Base-by-base conservation (phyloP, 1,284 basidiomycete genomes). In the Serendipita sp. region DNA sequence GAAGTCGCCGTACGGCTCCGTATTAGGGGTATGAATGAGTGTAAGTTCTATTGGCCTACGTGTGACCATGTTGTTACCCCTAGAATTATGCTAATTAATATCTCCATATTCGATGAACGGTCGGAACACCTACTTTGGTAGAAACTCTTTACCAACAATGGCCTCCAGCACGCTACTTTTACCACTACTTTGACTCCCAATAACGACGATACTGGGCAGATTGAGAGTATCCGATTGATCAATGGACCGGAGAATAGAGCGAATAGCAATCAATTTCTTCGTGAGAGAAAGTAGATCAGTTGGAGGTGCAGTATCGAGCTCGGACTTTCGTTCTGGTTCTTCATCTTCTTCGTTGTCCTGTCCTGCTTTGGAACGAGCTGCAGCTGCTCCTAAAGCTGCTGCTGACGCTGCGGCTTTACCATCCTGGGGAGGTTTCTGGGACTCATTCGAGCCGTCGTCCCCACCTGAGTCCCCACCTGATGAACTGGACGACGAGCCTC, bases 61-160 rank as follows among this genome's bases (percentile, higher is more conserved):
- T 0, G 95, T 99, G 53, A 99, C 96, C 96, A 99, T 99, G 74
- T 99, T 99, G 74, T 94, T 89, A 64, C 95, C 95, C 76, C 93
- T 96, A 70, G 6, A 43, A 10, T 60, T 32, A 12, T 30, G 45
- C 53, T 8, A 65, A 50, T 45, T 53, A 17, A 34, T 34, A 22
- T 41, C 38, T 41, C 49, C 15, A 58, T 17, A 13, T 5, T 44
- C 53, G 22, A 35, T 38, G n/a, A 49, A 12, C 8, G 50, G 34
- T 10, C 41, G 3, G 67, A 67, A 29, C 38, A 75, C 84, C 67
- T 67, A 95, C 93, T 99, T 99, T 43, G 95, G 96, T 45, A 99
- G 76, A 74, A 99, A 99, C 72, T 99, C 93, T 67, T 97, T 93
- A 0, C 95, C 96, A 26, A 99, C 96, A 67, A 99, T 92, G 1